Evolutionary conservation across 345 rosid genomes (phyloP).

Genomic region (Lumnitzera racemosa): DNA sequence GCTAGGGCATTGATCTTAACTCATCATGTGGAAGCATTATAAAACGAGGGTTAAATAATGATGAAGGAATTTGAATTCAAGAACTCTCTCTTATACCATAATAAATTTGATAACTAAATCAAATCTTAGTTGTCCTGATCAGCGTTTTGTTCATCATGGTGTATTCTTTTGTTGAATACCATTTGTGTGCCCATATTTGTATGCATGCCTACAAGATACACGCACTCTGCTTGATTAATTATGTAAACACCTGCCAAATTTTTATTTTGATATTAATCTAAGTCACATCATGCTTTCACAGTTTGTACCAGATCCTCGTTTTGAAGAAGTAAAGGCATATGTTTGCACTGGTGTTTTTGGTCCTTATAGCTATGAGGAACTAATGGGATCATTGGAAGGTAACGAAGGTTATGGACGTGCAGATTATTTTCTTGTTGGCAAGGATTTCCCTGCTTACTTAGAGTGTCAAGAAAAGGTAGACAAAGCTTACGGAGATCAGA

Average conservation of each 20-base stretch:
- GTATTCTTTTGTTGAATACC: too few relatives aligned
- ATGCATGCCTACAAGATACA: too few relatives aligned
- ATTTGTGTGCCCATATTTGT: too few relatives aligned
- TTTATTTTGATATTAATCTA: not conserved
- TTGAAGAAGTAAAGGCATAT: slow-evolving; percentile 43
- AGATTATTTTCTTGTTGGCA: slow-evolving; percentile 53
- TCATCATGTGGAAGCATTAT: too few relatives aligned
- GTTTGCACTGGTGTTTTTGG: slow-evolving; percentile 41
- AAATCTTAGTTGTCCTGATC: too few relatives aligned
- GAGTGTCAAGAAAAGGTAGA: slow-evolving; percentile 57
- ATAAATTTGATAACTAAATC: too few relatives aligned
- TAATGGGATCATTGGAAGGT: slow-evolving; percentile 49
- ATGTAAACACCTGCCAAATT: not conserved
- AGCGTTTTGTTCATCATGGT: too few relatives aligned
- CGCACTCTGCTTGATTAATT: too few relatives aligned
- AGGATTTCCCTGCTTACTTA: slow-evolving; percentile 48
- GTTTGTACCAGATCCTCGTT: slow-evolving; percentile 35
- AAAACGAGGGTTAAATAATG: too few relatives aligned
- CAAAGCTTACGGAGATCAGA: slow-evolving; percentile 46
- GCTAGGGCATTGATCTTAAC: too few relatives aligned
- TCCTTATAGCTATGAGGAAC: slow-evolving; percentile 32
- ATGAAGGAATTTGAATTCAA: too few relatives aligned
- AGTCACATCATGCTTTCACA: slow-evolving; percentile 7
- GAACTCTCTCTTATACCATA: too few relatives aligned
- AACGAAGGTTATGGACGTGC: slow-evolving; percentile 44